Base-by-base conservation (phyloP, 208 protist genomes). In the Tetramitus jugosus region DNA sequence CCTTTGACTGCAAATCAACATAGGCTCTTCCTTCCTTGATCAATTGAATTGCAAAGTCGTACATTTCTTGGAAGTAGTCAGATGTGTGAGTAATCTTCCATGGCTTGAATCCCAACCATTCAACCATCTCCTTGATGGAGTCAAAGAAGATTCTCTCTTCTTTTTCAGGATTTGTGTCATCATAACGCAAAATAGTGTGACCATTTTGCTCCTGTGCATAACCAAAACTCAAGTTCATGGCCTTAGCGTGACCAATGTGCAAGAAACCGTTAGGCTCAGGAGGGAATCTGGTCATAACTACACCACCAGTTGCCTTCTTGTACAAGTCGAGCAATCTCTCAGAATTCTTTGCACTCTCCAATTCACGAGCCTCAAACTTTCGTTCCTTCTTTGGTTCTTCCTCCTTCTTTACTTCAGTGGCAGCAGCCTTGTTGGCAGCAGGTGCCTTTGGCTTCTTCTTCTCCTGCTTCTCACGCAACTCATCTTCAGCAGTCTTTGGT, bases 231-330 rank as follows among this genome's bases (percentile, higher is more conserved):
- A 99, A 87, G 84, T 94, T 95, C 95, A 99, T 99, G 78, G 96
- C 95, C 88, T 99, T 99, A 13, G 96, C 96, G 82, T 99, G 98
- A 31, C 97, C 97, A 87, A 99, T 97, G 85, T 99, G 97, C 10
- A 99, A 86, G 81, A 96, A 98, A 40, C 97, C 97, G 76, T 96
- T 96, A 39, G 95, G 94, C 88, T 98, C 94, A 26, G 95, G 95
- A 0, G 95, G 95, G 79, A 98, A 98, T 62, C 95, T 78, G 2
- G 87, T 91, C 1, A 79, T 26, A 65, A 90, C 26, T 52, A 35
- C 43, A 17, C 45, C 33, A 43, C 80, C 53, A 56, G 46, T 68
- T 53, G 79, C 10, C 39, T 77, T 26, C n/a, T 35, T 43, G 31
- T 86, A 33, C 40, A 29, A 8, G 17, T 65, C 20, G 10, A 77